Conservation (phyloP, 2,329 filamentous ascomycete species). For the Cordyceps tenuipes region DNA sequence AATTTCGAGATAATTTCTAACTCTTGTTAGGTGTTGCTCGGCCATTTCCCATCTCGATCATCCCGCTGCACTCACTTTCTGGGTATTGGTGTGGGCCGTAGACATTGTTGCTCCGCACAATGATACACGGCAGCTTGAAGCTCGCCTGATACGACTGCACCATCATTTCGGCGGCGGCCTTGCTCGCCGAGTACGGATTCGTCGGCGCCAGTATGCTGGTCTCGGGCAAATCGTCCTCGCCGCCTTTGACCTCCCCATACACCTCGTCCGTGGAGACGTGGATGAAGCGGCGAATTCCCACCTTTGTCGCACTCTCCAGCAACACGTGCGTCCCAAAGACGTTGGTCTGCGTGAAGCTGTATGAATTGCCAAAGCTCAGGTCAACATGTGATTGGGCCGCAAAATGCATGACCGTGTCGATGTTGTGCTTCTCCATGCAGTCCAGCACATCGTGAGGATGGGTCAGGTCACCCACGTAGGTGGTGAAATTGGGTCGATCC, state of each 20-base stretch:
- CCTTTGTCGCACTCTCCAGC: conserved; percentile 66
- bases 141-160: conserved; percentile 81
- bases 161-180: conserved; percentile 76
- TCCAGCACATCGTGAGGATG: conserved; percentile 60
- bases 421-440: conserved; percentile 61
- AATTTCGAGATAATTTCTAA: conserved; percentile 80
- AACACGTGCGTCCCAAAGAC: conserved; percentile 79
- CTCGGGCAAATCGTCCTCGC: conserved; percentile 63
- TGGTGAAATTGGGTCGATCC: conserved; percentile 62
- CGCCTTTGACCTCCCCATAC: conserved; percentile 69
- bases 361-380: conserved; percentile 73
- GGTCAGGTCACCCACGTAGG: conserved; percentile 73
- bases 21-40: conserved; percentile 8
- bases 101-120: conserved; percentile 76
- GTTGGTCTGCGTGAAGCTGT: conserved; percentile 73
- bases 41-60: too few relatives aligned
- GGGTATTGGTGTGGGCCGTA: conserved; percentile 80
- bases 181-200: conserved; percentile 74
- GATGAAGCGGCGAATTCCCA: conserved; percentile 64
- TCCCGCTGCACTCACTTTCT: conserved; percentile 52
- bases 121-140: conserved; percentile 72
- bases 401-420: conserved; percentile 78
- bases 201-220: conserved; percentile 68
- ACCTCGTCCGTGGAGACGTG: conserved; percentile 82
- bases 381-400: conserved; percentile 83